Evolutionary conservation across 1,284 basidiomycete species (phyloP).

Genomic region (Exobasidium rhododendri): DNA sequence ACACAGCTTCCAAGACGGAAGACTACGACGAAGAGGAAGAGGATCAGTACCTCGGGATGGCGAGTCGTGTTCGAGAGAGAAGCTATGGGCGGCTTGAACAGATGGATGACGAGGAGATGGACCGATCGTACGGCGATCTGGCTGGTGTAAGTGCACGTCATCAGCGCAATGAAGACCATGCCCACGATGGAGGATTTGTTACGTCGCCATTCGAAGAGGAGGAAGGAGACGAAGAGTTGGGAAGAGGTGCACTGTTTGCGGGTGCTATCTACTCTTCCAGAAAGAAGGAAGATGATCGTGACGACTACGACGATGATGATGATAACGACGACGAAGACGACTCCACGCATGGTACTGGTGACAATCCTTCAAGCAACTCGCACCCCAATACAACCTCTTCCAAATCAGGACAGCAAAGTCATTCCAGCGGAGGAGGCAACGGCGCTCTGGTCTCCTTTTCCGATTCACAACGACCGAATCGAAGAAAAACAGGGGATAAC

Average conservation of each 20-base stretch:
- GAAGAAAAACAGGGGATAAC: constrained; percentile 14
- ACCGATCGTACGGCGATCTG: constrained; percentile 6
- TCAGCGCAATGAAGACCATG: constrained; percentile 11
- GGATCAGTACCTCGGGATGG: constrained; percentile 12
- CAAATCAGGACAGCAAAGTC: constrained; percentile 21
- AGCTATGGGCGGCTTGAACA: constrained; percentile 13
- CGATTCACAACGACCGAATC: constrained; percentile 15
- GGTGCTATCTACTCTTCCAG: neutral
- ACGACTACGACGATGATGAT: constrained; percentile 14
- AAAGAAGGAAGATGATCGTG: neutral
- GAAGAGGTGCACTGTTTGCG: neutral
- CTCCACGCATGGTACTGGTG: constrained; percentile 15
- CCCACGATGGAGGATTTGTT: constrained; percentile 20
- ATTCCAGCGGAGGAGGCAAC: constrained; percentile 9
- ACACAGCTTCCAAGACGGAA: neutral
- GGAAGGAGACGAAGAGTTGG: neutral
- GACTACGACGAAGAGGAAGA: constrained; percentile 21
- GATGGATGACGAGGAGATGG: constrained; percentile 6
- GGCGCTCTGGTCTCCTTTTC: constrained; percentile 29
- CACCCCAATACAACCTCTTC: constrained; percentile 25
- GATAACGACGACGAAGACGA: constrained; percentile 4
- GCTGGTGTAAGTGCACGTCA: constrained; percentile 7
- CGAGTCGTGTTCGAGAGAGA: neutral
- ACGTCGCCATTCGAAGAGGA: constrained; percentile 41
- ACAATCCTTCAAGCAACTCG: constrained; percentile 20